Evolutionary conservation across 441 rosid genomes (phyloP), one percentile per base, ranked within the genome.

Genomic region (Populus hybrid): DNA sequence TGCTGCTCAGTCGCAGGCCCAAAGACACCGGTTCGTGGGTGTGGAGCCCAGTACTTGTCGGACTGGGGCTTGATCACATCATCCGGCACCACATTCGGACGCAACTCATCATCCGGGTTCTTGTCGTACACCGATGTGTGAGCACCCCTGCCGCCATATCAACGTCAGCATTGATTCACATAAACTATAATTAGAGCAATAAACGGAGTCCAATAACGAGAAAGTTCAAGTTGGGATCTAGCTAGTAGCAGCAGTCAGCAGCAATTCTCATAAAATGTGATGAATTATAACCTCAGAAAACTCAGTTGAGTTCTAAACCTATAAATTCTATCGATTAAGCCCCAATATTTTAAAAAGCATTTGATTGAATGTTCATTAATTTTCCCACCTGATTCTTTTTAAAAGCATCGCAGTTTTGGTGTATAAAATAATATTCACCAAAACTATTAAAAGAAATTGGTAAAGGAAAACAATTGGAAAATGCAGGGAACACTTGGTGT

Each of bases 41-140:
- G 90, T 3, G 98, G 98, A 21, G 89, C 92, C 97, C 98, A 94
- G 79, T 94, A 94, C 75, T 94, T 85, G 21, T 91, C 94, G 5
- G 97, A 85, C 36, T 83, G 79, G 10, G 91, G 89, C 82, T 86
- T 75, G 73, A 94, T 87, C 75, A 94, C 83, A 53, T 90, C 86
- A 38, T 94, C 98, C 30, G 95, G 91, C 19, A 92, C 97, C 65
- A 79, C 77, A 68, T 78, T 71, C 6, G 97, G 84, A 10, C 42
- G 88, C 67, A 84, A 75, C 16, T 85, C 90, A 53, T 94, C 95
- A 23, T 94, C 98, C 40, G 82, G 65, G 88, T 94, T 94, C 93
- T 92, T 94, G 74, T 94, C 94, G 81, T 92, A 94, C 8, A 53
- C 88, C 2, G 97, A 86, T 4, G 94, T 71, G 83, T 90, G 89